Evolutionary conservation across 1,284 basidiomycete genomes (phyloP), one percentile per base, ranked within the genome.

Genomic region (Cystobasidium slooffiae): DNA sequence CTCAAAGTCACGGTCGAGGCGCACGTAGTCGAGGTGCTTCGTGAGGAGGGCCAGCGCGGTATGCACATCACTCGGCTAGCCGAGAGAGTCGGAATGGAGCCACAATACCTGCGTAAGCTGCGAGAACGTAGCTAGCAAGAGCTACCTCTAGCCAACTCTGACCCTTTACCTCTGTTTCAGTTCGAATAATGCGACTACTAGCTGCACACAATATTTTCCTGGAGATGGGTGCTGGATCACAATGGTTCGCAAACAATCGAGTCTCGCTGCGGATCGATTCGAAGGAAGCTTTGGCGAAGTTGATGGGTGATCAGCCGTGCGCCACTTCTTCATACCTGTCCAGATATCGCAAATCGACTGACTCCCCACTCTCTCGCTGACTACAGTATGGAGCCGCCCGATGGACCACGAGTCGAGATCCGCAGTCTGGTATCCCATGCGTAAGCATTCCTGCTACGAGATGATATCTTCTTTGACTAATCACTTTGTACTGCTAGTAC

Each of bases 171-270:
- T 6, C n/a, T 18, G 8, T 4, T n/a, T 6, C 22, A 73, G 70
- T 73, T 5, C 70, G 70, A 12, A 73, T 73, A 7, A 73, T 73
- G 70, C 61, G 70, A 12, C 22, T 73, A 10, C 70, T 73, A 12
- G 63, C 63, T 31, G 62, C 70, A 10, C 70, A 73, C 20, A 73
- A 73, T 49, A 66, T 73, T 51, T 73, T 73, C 43, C 63, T 73
- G 14, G 70, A 73, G 41, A 73, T 73, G 70, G 70, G 70, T 24
- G 44, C 62, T 22, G 70, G 70, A 4, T 58, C 70, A 7, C 63
- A 65, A 59, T 73, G 70, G 70, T 73, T 73, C 46, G 70, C 70
- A 31, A 73, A 73, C 44, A 73, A 73, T 53, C 70, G 70, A 14
- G 70, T 73, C 20, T 73, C 70, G 3, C 31, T 73, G 20, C 70